phyloP scores from a whole-genome alignment of 2,329 filamentous ascomycete species.

The Lasiodiplodia gonubiensis region DNA sequence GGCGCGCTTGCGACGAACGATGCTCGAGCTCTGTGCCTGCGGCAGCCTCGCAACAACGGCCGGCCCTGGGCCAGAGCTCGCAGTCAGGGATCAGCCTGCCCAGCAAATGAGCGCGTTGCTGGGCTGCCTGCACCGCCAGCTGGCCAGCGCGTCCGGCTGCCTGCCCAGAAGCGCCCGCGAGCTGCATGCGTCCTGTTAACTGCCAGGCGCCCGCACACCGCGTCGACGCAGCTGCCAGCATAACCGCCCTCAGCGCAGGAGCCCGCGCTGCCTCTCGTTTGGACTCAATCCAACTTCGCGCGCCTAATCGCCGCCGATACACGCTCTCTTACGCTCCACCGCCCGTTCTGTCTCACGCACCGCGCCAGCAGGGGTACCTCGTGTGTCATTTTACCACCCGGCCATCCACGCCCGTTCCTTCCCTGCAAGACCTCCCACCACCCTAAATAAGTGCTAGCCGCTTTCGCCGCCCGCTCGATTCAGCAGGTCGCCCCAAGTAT shows the following conservation, averaged over 20 bases:
- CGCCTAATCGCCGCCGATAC: conserved; percentile 15
- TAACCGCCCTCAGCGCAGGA: neutral
- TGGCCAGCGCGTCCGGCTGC: neutral
- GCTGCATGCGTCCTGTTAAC: conserved; percentile 10
- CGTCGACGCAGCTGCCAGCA: conserved; percentile 1
- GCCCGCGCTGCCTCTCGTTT: conserved; percentile 2
- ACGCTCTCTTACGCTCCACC: conserved; percentile 27
- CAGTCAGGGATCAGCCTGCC: conserved; percentile 4
- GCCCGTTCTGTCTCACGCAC: conserved; percentile 21
- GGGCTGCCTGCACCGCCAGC: neutral
- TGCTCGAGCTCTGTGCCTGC: conserved; percentile 1
- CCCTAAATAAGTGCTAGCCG: conserved; percentile 25
- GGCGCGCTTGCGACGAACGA: neutral
- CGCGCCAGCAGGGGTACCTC: conserved; percentile 25
- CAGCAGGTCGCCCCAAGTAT: conserved; percentile 20
- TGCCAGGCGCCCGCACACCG: conserved; percentile 15
- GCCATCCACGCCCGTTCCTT: conserved; percentile 21
- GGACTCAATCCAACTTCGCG: conserved; percentile 6
- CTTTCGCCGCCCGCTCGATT: conserved; percentile 12
- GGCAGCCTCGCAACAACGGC: conserved; percentile 18
- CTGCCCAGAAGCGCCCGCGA: conserved; percentile 21
- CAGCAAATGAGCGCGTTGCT: conserved; percentile 20
- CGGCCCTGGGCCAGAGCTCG: conserved; percentile 11
- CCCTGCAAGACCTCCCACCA: conserved; percentile 19
- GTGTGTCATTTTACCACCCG: conserved; percentile 25